These are phyloP conservation scores for Diplodia corticola DNA, from an alignment of 2,329 filamentous ascomycete species.

Conservation along the genomic window DNA sequence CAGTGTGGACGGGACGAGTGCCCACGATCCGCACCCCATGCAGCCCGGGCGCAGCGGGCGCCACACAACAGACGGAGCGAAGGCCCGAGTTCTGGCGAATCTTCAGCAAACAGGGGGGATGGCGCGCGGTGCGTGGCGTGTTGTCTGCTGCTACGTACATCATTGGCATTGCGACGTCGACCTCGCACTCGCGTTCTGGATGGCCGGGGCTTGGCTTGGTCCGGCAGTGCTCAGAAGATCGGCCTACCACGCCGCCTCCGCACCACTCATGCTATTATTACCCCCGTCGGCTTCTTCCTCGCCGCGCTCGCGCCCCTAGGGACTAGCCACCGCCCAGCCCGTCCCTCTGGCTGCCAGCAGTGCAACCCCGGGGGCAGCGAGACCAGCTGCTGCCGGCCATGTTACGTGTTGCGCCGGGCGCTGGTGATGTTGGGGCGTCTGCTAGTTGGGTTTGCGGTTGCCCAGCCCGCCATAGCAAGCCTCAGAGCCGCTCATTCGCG, in stretches of 20 bases:
- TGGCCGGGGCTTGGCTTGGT: background rate
- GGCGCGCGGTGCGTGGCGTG: background rate
- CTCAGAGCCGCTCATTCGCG: background rate
- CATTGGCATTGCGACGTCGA: background rate
- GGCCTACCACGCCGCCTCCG: background rate
- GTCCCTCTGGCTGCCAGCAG: background rate
- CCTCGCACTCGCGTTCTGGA: conserved; percentile 6
- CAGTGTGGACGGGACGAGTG: background rate
- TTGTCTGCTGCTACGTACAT: background rate
- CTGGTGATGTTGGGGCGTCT: background rate
- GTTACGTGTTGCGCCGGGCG: background rate
- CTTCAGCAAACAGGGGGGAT: background rate
- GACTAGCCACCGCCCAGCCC: background rate
- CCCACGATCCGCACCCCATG: background rate
- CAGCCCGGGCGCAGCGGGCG: background rate
- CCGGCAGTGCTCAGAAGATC: background rate
- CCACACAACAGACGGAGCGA: background rate
- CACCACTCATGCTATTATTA: background rate
- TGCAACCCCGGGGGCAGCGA: background rate
- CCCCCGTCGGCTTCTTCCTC: background rate
- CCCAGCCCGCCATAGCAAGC: background rate
- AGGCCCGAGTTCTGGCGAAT: background rate
- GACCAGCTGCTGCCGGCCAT: background rate
- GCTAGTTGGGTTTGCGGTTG: background rate
- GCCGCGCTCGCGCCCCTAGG: background rate